A percentile compares a stretch with the other conserved stretches of the same genome.
Conservation (phyloP, 192 early-diverging fungal species). For the Podila clonocystis region DNA sequence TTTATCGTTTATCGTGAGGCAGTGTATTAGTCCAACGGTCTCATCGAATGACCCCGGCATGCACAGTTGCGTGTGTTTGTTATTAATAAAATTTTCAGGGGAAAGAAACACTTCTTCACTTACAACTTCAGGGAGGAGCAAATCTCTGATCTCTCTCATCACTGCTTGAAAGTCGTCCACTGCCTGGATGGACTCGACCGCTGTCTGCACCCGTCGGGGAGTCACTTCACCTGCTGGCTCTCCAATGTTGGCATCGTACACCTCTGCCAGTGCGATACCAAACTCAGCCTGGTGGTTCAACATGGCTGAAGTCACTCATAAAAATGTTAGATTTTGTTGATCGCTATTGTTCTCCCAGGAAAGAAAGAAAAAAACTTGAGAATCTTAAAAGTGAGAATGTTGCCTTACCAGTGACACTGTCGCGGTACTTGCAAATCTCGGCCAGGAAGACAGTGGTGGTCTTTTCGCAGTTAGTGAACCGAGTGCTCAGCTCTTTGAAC, state of each 20-base stretch:
- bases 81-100: background rate
- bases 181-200: constrained; percentile 45
- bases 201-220: constrained; percentile 46
- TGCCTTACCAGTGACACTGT: constrained; percentile 42
- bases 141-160: constrained; percentile 49
- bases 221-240: constrained; percentile 35
- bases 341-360: background rate
- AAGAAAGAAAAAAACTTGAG: background rate
- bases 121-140: constrained; percentile 53
- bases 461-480: constrained; percentile 44
- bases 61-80: background rate
- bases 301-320: constrained; percentile 15
- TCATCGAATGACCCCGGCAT: constrained; percentile 32
- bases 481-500: constrained; percentile 44
- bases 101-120: background rate
- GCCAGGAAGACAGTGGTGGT: constrained; percentile 16
- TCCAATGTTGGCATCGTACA: constrained; percentile 48
- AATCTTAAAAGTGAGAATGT: background rate
- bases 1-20: no score
- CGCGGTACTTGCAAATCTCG: constrained; percentile 46
- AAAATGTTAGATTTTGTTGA: background rate
- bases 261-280: constrained; percentile 43
- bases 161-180: constrained; percentile 46
- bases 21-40: background rate
- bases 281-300: constrained; percentile 52